These are phyloP conservation scores for Blastomyces parvus DNA, from an alignment of 2,329 filamentous ascomycete species.

Conservation along the genomic window DNA sequence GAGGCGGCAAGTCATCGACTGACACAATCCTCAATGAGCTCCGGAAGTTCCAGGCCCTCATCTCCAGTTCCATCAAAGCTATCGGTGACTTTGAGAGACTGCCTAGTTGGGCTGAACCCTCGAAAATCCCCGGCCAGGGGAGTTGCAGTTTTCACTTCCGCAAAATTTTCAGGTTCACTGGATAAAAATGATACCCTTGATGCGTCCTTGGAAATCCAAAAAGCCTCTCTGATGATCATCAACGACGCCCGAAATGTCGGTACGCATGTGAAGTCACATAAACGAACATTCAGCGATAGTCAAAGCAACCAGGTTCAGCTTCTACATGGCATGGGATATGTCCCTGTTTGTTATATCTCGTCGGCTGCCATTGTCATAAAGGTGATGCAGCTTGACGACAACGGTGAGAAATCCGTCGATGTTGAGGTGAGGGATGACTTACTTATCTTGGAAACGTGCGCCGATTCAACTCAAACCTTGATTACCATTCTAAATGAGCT, in stretches of 20 bases:
- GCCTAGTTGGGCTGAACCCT: conserved; percentile 75
- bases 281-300: conserved; percentile 19
- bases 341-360: conserved; percentile 78
- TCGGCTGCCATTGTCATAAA: conserved; percentile 62
- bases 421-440: conserved; percentile 78
- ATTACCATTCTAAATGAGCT: conserved; percentile 70
- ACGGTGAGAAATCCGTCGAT: conserved; percentile 59
- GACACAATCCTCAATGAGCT: conserved; percentile 14
- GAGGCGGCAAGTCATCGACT: conserved; percentile 14
- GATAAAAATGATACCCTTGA: conserved; percentile 56
- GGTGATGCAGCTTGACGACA: conserved; percentile 46
- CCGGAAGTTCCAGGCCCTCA: conserved; percentile 16
- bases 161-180: conserved; percentile 58
- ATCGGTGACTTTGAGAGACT: conserved; percentile 64
- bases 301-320: conserved; percentile 40
- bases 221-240: conserved; percentile 72
- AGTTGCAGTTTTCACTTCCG: conserved; percentile 67
- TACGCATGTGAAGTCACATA: conserved; percentile 26
- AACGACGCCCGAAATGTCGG: conserved; percentile 55
- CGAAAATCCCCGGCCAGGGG: conserved; percentile 65
- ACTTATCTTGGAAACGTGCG: conserved; percentile 85
- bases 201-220: conserved; percentile 60
- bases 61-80: conserved; percentile 44
- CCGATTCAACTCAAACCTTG: conserved; percentile 91
- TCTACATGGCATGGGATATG: conserved; percentile 59